phyloP scores from a whole-genome alignment of 495 filamentous ascomycete species.

The Rhypophila decipiens region DNA sequence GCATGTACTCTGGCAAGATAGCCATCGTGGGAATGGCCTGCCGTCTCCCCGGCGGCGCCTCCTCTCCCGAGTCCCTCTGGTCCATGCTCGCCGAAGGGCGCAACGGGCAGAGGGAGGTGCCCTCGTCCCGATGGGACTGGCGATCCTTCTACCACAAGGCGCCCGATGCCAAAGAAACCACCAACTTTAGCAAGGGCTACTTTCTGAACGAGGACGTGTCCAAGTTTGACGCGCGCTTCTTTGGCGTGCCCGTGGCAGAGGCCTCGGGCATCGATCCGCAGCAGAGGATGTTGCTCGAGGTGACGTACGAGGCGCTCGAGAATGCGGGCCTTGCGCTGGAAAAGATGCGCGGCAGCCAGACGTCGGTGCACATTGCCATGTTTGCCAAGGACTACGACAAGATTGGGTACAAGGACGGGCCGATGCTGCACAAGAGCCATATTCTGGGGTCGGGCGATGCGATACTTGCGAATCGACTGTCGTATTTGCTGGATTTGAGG shows the following conservation, averaged over 20 bases:
- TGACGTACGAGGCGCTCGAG: slow-evolving; percentile 75
- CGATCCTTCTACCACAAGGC: slow-evolving; percentile 24
- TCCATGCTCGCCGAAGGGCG: slow-evolving; percentile 7
- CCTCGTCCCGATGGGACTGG: slow-evolving; percentile 23
- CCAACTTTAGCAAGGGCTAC: slow-evolving; percentile 15
- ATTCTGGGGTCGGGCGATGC: slow-evolving; percentile 17
- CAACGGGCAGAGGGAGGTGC: slow-evolving; percentile 25
- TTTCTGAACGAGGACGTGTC: slow-evolving; percentile 37
- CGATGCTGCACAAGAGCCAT: slow-evolving; percentile 39
- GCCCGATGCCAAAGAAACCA: slow-evolving; percentile 10
- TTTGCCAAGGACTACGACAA: slow-evolving; percentile 20
- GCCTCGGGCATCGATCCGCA: slow-evolving; percentile 63
- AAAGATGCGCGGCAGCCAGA: neutral
- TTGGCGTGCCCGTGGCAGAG: slow-evolving; percentile 47
- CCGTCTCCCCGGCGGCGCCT: slow-evolving; percentile 27
- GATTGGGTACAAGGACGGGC: slow-evolving; percentile 14
- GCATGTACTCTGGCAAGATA: slow-evolving; percentile 7
- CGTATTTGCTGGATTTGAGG: slow-evolving; percentile 38
- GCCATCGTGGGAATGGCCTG: slow-evolving; percentile 33
- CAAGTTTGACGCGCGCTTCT: slow-evolving; percentile 49
- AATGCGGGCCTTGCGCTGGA: slow-evolving; percentile 52
- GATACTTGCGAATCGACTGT: slow-evolving; percentile 42
- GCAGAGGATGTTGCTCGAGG: slow-evolving; percentile 67
- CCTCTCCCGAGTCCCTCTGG: slow-evolving; percentile 3
- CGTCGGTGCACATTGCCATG: slow-evolving; percentile 34